Percentiles rank a stretch among this genome's conserved stretches.
phyloP scores from a whole-genome alignment of 1,139 yeast genomes.

The Protomyces pachydermus region DNA sequence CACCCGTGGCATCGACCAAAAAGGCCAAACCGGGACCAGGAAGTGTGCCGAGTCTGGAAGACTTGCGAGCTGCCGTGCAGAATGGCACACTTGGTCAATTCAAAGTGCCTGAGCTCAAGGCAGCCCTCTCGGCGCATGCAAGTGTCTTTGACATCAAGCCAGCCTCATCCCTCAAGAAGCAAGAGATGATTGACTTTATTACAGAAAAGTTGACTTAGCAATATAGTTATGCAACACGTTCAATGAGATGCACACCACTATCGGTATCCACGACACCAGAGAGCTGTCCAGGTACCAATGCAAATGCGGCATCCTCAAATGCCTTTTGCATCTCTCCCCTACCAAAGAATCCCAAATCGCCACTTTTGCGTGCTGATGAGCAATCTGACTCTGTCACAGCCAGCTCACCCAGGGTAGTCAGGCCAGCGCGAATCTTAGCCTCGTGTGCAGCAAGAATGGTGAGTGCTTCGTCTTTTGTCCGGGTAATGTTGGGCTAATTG shows the following conservation, averaged over 20 bases:
- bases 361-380: constrained; percentile 77
- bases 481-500: constrained; percentile 54
- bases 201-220: not conserved
- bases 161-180: constrained; percentile 3
- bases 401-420: constrained; percentile 53
- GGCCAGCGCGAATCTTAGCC: constrained; percentile 63
- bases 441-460: constrained; percentile 57
- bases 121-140: constrained; percentile 3
- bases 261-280: constrained; percentile 82
- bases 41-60: constrained; percentile 4
- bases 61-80: constrained; percentile 1
- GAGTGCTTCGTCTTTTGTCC: constrained; percentile 79
- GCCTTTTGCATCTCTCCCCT: constrained; percentile 92
- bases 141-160: constrained; percentile 3
- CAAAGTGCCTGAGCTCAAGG: constrained; percentile 14
- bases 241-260: constrained; percentile 84
- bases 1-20: constrained; percentile 3
- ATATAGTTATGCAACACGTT: constrained; percentile 60
- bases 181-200: constrained; percentile 6
- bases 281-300: constrained; percentile 72
- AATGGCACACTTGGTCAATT: constrained; percentile 1
- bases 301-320: constrained; percentile 84
- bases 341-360: constrained; percentile 86
- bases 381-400: constrained; percentile 87
- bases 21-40: not conserved